Percentiles rank a stretch among this genome's conserved stretches.
Evolutionary conservation across 441 rosid species (phyloP).

Genomic region (Populus hybrid): DNA sequence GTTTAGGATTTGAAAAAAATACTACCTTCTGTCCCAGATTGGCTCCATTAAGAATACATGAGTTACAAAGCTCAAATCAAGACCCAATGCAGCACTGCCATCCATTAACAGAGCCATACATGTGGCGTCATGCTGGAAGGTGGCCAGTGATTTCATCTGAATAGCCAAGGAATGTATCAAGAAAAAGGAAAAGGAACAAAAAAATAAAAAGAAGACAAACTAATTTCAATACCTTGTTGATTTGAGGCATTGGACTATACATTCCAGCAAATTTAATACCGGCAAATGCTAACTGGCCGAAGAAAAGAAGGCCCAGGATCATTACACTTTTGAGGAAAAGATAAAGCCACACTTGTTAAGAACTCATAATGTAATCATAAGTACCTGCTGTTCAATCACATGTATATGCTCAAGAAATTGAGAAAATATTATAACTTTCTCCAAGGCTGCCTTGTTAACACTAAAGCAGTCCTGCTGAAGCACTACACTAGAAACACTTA

Average conservation of each 20-base stretch:
- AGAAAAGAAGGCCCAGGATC: constrained; percentile 15
- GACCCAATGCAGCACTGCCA: constrained; percentile 97
- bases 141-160: constrained; percentile 75
- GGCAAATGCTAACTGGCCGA: constrained; percentile 63
- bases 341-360: not conserved
- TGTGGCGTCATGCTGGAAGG: constrained; percentile 61
- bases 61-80: constrained; percentile 93
- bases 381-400: constrained; percentile 92
- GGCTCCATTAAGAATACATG: constrained; percentile 95
- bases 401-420: constrained; percentile 97
- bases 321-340: constrained; percentile 6
- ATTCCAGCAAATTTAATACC: constrained; percentile 79
- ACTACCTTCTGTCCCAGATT: constrained; percentile 96
- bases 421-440: constrained; percentile 90
- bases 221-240: constrained; percentile 56
- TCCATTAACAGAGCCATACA: constrained; percentile 97
- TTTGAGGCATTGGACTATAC: constrained; percentile 86
- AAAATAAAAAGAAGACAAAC: constrained; percentile 1
- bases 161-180: constrained; percentile 18
- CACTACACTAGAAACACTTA: constrained; percentile 13
- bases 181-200: constrained; percentile 5
- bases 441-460: constrained; percentile 33
- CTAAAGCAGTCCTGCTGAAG: constrained; percentile 25
- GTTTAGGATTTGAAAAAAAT: not conserved
- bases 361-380: constrained; percentile 12